These are phyloP conservation scores for Pseudocercospora pini-densiflorae DNA, from an alignment of 2,329 filamentous ascomycete genomes.

Conservation along the genomic window DNA sequence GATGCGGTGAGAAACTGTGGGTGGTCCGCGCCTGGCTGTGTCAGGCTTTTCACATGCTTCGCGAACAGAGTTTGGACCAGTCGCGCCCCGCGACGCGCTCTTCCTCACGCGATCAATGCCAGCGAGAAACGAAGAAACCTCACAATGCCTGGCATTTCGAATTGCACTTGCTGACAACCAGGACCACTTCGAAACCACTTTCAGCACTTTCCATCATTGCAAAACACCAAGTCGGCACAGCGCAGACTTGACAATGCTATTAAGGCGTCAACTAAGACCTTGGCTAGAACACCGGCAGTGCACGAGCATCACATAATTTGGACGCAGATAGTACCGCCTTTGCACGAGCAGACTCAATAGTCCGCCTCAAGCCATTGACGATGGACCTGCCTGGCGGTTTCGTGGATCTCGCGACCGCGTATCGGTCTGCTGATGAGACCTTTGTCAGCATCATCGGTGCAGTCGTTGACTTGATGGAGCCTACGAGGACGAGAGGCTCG, in stretches of 20 bases:
- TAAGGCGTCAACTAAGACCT: background rate
- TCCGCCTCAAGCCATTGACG: background rate
- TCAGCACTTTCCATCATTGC: background rate
- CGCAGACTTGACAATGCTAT: slow-evolving; percentile 3
- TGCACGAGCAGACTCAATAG: background rate
- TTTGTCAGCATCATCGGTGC: slow-evolving; percentile 70
- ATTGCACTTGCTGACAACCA: background rate
- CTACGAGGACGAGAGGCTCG: slow-evolving; percentile 54
- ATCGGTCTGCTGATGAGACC: slow-evolving; percentile 22
- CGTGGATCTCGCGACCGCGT: slow-evolving; percentile 32
- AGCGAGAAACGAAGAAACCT: background rate
- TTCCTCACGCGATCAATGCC: background rate
- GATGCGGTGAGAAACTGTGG: background rate
- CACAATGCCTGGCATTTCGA: background rate
- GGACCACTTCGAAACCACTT: background rate
- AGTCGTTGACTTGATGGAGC: slow-evolving; percentile 66
- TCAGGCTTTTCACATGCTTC: slow-evolving; percentile 13
- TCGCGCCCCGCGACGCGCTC: slow-evolving; percentile 7
- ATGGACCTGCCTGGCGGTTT: slow-evolving; percentile 33
- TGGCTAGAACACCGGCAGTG: background rate
- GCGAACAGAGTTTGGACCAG: background rate
- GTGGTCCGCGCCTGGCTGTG: background rate
- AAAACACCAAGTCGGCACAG: background rate
- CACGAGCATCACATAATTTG: slow-evolving; percentile 3
- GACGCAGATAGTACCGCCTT: background rate